These are phyloP conservation scores for Cystofilobasidium bisporidii DNA, from an alignment of 768 basidiomycete genomes.

Conservation along the genomic window DNA sequence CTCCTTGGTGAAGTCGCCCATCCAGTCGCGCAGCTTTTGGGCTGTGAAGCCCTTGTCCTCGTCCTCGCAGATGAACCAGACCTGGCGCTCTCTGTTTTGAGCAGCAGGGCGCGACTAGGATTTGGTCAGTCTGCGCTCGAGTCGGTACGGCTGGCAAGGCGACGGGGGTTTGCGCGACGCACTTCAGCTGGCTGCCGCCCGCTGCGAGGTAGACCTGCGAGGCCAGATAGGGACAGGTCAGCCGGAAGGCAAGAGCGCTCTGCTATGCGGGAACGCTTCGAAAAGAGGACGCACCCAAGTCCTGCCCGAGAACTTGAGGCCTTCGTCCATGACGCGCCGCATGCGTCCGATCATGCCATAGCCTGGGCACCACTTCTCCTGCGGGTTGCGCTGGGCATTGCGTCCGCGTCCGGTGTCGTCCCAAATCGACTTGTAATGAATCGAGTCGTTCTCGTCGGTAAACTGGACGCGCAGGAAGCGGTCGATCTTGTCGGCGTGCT, in stretches of 20 bases:
- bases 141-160: too few species aligned
- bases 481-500: constrained; percentile 25
- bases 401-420: background rate
- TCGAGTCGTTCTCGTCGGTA: constrained; percentile 29
- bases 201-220: constrained; percentile 12
- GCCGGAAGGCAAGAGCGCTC: background rate
- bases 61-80: constrained; percentile 21
- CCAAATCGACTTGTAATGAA: constrained; percentile 16
- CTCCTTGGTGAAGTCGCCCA: constrained; percentile 21
- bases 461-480: constrained; percentile 33
- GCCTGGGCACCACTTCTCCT: background rate
- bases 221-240: background rate
- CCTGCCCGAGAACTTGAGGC: constrained; percentile 13
- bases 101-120: too few species aligned
- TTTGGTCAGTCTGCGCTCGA: too few species aligned
- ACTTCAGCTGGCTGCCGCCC: constrained; percentile 20
- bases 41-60: constrained; percentile 2
- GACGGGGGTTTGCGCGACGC: background rate
- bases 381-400: too few species aligned
- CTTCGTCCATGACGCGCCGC: constrained; percentile 13
- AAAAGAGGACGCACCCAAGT: background rate
- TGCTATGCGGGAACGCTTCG: background rate
- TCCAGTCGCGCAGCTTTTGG: background rate
- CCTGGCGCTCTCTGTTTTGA: constrained; percentile 12
- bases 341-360: constrained; percentile 18